phyloP scores from a whole-genome alignment of 116 monocot genomes.

The Posidonia oceanica region DNA sequence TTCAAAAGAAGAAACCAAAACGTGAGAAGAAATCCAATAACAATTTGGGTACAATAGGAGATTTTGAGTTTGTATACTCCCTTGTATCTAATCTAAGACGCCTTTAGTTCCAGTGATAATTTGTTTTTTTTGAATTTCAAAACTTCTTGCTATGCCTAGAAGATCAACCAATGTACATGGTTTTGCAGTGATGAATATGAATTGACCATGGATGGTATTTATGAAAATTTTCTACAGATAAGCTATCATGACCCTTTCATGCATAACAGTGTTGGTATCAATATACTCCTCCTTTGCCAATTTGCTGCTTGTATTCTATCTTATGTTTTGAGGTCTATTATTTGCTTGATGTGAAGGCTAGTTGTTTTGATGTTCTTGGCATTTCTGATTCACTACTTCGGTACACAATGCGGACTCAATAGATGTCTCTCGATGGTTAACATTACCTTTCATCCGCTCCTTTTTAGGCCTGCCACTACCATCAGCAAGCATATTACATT shows the following conservation, averaged over 20 bases:
- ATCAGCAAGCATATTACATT: background rate
- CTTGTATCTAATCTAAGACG: constrained; percentile 62
- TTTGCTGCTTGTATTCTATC: too few relatives aligned
- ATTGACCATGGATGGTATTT: constrained; percentile 88
- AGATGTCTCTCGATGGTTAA: constrained; percentile 70
- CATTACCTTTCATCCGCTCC: background rate
- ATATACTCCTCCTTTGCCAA: constrained; percentile 3
- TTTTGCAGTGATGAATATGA: constrained; percentile 89
- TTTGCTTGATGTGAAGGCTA: constrained; percentile 33
- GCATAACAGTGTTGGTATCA: constrained; percentile 71
- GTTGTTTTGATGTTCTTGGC: constrained; percentile 66
- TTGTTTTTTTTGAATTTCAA: background rate
- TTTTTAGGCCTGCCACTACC: background rate
- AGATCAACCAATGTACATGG: background rate
- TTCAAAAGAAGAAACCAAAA: constrained; percentile 77
- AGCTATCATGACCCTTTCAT: constrained; percentile 91
- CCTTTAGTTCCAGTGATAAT: background rate
- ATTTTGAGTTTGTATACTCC: constrained; percentile 59
- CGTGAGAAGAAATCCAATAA: constrained; percentile 30
- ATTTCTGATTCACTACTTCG: constrained; percentile 60
- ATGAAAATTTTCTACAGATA: constrained; percentile 77
- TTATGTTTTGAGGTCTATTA: background rate
- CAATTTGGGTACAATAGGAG: constrained; percentile 7
- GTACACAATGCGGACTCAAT: constrained; percentile 61
- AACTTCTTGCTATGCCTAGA: background rate